These are phyloP conservation scores for Closterium sp. DNA, from an alignment of 139 green algal species.

Conservation along the genomic window DNA sequence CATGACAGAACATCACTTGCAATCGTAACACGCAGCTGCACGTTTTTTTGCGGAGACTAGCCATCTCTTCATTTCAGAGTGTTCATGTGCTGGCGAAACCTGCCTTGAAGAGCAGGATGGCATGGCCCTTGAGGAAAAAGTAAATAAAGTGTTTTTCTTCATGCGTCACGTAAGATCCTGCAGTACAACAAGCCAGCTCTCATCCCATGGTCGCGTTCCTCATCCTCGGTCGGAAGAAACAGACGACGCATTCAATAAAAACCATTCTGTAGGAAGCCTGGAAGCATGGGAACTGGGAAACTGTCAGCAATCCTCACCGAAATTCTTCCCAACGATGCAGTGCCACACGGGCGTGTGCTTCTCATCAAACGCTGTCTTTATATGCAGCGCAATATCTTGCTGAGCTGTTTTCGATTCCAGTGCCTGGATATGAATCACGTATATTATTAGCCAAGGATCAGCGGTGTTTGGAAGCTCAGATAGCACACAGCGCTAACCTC, in stretches of 20 bases:
- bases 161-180: conserved; percentile 95
- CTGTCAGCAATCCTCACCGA: conserved; percentile 56
- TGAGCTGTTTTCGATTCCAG: conserved; percentile 42
- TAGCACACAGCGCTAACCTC: neutral
- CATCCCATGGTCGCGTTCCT: neutral
- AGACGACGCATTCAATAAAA: too few relatives aligned
- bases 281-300: too few relatives aligned
- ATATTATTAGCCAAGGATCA: neutral
- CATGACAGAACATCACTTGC: too few relatives aligned
- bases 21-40: neutral
- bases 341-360: conserved; percentile 98
- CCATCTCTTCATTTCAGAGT: neutral
- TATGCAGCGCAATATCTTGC: conserved; percentile 95
- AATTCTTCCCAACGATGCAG: conserved; percentile 97
- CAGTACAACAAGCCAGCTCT: neutral
- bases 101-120: conserved; percentile 93
- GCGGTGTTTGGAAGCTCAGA: neutral
- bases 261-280: too few relatives aligned
- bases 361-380: conserved; percentile 99
- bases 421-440: neutral
- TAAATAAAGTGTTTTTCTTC: conserved; percentile 99
- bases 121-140: conserved; percentile 71
- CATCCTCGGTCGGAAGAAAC: neutral
- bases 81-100: conserved; percentile 46
- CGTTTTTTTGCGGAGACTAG: neutral